Evolutionary conservation across 352 stramenopile species (phyloP), one percentile per base, ranked within the genome.

Genomic region (Poterioochromonas sp.): DNA sequence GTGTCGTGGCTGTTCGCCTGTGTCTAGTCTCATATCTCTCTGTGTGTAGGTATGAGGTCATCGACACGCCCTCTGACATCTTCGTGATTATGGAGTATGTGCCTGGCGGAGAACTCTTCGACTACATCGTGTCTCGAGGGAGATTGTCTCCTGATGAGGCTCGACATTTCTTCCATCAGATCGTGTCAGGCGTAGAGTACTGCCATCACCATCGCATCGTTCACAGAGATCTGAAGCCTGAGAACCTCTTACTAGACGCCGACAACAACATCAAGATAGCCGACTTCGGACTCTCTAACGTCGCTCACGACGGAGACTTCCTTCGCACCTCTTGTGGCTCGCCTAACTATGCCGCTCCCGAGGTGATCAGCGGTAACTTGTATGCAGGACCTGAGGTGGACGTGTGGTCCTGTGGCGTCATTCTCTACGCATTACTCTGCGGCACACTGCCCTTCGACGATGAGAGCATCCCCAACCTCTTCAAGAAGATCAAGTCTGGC

Each of bases 251-350:
- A 62, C 84, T 99, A 41, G 95, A 98, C 84, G 91, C 90, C 11
- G 94, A 98, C 82, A 96, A 98, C 80, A 99, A 99, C 83, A 95
- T 99, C 82, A 99, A 99, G 84, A 98, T 99, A 84, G 96, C 95
- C 12, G 96, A 99, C 83, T 99, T 99, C 86, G 96, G 96, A 32
- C 88, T 99, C 15, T 97, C 92, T 29, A 99, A 99, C 84, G 87
- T 97, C 63, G 98, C 98, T 89, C 85, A 93, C 39, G 96, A 99
- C 84, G 96, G 96, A 76, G 93, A 98, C 70, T 99, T 99, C 81
- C 86, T 99, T 77, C 89, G 93, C 54, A 99, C 96, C 64, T 97
- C 92, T 26, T 97, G 92, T 79, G 92, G 92, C 18, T 98, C 94
- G 35, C 96, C 96, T 3, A 99, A 99, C 87, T 99, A 99, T 82